Evolutionary conservation across 2,329 filamentous ascomycete genomes (phyloP), one percentile per base, ranked within the genome.

Genomic region (Penicillium sp.): DNA sequence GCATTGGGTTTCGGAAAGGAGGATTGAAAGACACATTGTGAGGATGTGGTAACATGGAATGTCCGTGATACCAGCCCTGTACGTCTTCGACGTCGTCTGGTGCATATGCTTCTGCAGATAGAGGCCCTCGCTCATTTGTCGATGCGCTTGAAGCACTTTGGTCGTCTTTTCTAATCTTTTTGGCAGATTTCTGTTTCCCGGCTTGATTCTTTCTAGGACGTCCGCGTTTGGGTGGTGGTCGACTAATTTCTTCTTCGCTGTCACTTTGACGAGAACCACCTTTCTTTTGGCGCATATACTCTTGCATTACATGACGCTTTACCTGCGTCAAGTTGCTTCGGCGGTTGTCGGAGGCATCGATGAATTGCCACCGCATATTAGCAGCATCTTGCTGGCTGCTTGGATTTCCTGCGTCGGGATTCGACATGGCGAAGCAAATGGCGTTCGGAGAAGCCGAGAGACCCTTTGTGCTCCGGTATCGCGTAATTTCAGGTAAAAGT

Each of bases 251-350:
- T 26, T 60, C 61, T 39, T 66, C 62, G 39, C 59, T 61, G 8
- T 62, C 61, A 43, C 60, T 63, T 7, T 64, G 57, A 10, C 55
- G 64, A 14, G 55, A 19, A 10, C 47, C 37, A 2, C 63, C 53
- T 50, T 67, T 67, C 53, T 75, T 77, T 46, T 75, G 72, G 21
- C 73, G 72, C 66, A 77, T 74, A 59, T 72, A 76, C 50, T 77
- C 74, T 57, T 76, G 72, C 75, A 77, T 77, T 7, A 77, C 75
- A 74, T 78, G 75, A 23, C 75, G 73, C 50, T 76, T 77, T 37
- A 77, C 75, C 58, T 70, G 72, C 1, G 74, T 77, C 44, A 75
- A 61, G 43, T 76, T 77, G 48, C 60, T 66, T 23, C 72, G 66
- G 50, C 67, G 70, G 45, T 73, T 70, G 51, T 70, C 67, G 10